phyloP scores from a whole-genome alignment of 2,329 filamentous ascomycete species.

The Dactylellina leptospora region DNA sequence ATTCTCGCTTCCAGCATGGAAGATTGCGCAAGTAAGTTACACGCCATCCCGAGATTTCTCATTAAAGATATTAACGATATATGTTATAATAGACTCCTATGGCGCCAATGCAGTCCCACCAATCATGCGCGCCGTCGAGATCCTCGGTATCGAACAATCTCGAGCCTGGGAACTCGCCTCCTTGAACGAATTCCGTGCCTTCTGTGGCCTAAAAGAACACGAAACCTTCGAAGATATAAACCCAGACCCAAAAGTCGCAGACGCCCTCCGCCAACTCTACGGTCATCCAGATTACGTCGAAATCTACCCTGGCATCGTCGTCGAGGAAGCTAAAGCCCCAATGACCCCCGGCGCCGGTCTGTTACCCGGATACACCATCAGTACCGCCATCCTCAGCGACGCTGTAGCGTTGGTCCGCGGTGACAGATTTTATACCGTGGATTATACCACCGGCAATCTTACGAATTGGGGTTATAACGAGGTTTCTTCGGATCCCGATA shows the following conservation, averaged over 20 bases:
- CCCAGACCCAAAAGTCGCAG: slow-evolving; percentile 66
- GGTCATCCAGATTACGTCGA: slow-evolving; percentile 73
- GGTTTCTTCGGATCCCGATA: slow-evolving; percentile 60
- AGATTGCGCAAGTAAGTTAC: slow-evolving; percentile 69
- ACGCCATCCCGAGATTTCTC: slow-evolving; percentile 55
- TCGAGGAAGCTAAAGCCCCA: slow-evolving; percentile 68
- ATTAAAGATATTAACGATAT: not conserved
- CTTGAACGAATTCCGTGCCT: slow-evolving; percentile 72
- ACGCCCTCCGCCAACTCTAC: slow-evolving; percentile 69
- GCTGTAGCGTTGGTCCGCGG: slow-evolving; percentile 69
- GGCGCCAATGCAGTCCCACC: slow-evolving; percentile 65
- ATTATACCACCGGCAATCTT: slow-evolving; percentile 62
- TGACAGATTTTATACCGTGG: slow-evolving; percentile 69
- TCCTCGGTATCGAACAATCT: slow-evolving; percentile 70
- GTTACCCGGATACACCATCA: slow-evolving; percentile 66
- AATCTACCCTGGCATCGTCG: slow-evolving; percentile 73
- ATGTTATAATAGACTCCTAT: slow-evolving; percentile 34
- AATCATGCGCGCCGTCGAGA: slow-evolving; percentile 69
- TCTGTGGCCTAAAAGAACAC: slow-evolving; percentile 70
- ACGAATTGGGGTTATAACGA: slow-evolving; percentile 64
- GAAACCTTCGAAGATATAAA: slow-evolving; percentile 70
- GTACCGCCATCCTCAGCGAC: slow-evolving; percentile 69
- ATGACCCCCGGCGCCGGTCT: slow-evolving; percentile 66
- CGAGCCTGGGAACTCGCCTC: slow-evolving; percentile 70
- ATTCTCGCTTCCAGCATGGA: slow-evolving; percentile 70